These are phyloP conservation scores for Beauveria sp. DNA, from an alignment of 2,329 filamentous ascomycete species.

Conservation along the genomic window DNA sequence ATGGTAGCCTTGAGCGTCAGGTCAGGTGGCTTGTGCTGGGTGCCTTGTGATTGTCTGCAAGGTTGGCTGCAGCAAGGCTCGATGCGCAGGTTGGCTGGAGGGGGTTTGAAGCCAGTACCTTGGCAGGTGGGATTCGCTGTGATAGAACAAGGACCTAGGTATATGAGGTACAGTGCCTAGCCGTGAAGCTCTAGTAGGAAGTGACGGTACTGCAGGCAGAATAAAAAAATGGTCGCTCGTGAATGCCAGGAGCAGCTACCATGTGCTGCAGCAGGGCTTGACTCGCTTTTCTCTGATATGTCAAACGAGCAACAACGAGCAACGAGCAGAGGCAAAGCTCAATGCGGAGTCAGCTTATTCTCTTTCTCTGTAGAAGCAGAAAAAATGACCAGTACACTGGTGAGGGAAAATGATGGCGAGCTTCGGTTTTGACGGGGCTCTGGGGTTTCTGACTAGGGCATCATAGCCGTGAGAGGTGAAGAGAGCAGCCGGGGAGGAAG, in stretches of 20 bases:
- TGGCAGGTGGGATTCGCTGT: not conserved
- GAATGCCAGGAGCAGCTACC: not conserved
- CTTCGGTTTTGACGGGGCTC: not conserved
- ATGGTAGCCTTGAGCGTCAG: not conserved
- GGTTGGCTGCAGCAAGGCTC: not conserved
- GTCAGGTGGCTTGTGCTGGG: not conserved
- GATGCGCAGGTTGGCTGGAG: not conserved
- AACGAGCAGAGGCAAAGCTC: not conserved
- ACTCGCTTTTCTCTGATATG: not conserved
- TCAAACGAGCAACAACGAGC: not conserved
- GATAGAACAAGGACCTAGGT: not conserved
- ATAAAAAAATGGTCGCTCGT: not conserved
- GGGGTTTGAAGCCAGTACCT: not conserved
- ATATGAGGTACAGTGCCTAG: not conserved
- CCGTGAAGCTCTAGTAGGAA: not conserved
- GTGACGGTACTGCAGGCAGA: not conserved
- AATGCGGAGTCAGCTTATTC: not conserved
- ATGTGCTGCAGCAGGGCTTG: not conserved
- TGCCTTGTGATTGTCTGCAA: not conserved
- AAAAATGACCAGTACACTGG: not conserved
- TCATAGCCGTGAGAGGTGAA: not conserved
- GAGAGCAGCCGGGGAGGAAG: not conserved
- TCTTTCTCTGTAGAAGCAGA: not conserved
- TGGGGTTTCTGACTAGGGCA: conserved; percentile 5
- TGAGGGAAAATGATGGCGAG: not conserved